Base-by-base conservation (phyloP, 805 yeast species). In the Teunomyces kruisii region DNA sequence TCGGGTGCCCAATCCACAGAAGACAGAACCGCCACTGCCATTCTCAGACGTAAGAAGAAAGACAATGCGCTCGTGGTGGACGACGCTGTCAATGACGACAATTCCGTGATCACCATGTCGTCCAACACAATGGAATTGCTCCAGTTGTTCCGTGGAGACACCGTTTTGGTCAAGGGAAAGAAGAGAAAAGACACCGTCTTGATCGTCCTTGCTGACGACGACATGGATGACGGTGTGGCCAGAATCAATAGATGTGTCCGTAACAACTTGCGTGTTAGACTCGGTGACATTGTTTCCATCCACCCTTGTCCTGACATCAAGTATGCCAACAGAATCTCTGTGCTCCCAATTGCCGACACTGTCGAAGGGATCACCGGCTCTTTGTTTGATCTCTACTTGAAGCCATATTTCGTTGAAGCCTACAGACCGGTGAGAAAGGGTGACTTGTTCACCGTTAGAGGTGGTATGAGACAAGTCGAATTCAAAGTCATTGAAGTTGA, bases 401-500 rank as follows among this genome's bases (percentile, higher is more conserved):
- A 94, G 74, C 99, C 99, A 32, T 94, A 94, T 74, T 94, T 94
- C 65, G 97, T 94, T 37, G 99, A 94, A 72, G 97, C 99, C 46
- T 94, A 94, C 72, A 85, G 99, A 72, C 99, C 99, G 3, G 97
- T 94, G 32, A 86, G 97, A 71, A 92, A 91, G 66, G 97, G 97
- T 53, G 99, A 94, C 64, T 87, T 88, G 58, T 94, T 94, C 70
- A 83, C 92, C 39, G 98, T 89, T 19, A 83, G 99, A 67, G 99
- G 99, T 62, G 97, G 97, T 65, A 94, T 94, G 99, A 84, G 99
- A 72, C 98, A 92, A 66, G 99, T 94, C 36, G 99, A 94, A 69
- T 94, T 94, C 75, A 95, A 94, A 70, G 97, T 94, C 39, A 97
- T 92, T 39, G 99, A 94, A 53, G 96, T 94, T 47, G 99, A 94